Percentiles rank a stretch among this genome's conserved stretches.
Evolutionary conservation across 2,329 filamentous ascomycete species (phyloP).

Genomic region (Fusarium tricinctum): DNA sequence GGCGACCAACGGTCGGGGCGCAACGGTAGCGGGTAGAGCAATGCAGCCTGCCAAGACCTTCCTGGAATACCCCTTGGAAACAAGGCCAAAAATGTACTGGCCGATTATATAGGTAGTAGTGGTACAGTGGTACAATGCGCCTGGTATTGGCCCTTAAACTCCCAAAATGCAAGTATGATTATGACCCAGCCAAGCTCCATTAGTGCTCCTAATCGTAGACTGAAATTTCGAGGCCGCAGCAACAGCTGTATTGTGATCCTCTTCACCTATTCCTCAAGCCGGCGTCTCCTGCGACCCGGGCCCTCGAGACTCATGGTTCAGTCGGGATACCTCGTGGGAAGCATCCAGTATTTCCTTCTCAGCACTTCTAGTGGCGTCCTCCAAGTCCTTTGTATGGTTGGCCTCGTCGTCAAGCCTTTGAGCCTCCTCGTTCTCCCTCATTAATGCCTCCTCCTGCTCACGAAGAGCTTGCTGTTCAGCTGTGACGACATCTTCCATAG

Average conservation of each 20-base stretch:
- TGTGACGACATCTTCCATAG: constrained; percentile 54
- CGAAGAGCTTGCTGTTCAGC: constrained; percentile 62
- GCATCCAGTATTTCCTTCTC: constrained; percentile 36
- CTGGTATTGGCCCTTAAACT: constrained; percentile 44
- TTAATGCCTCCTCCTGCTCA: constrained; percentile 65
- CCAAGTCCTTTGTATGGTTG: constrained; percentile 49
- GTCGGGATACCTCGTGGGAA: constrained; percentile 31
- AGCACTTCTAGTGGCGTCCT: constrained; percentile 44
- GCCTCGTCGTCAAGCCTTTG: constrained; percentile 66
- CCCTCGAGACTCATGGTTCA: constrained; percentile 20
- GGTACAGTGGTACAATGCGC: constrained; percentile 40
- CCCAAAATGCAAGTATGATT: constrained; percentile 45
- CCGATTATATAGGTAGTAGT: constrained; percentile 42
- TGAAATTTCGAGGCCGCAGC: constrained; percentile 39
- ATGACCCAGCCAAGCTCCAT: constrained; percentile 43
- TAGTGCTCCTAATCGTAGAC: constrained; percentile 42
- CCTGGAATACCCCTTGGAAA: constrained; percentile 8
- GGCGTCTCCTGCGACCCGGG: constrained; percentile 29
- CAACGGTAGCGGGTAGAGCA: constrained; percentile 11
- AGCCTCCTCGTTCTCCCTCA: constrained; percentile 69
- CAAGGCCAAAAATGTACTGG: constrained; percentile 20
- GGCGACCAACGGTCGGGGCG: constrained; percentile 1
- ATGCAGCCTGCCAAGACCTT: constrained; percentile 16
- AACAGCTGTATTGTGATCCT: constrained; percentile 44
- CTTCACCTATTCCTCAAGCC: constrained; percentile 31